phyloP scores from a whole-genome alignment of 805 yeast genomes.

The Metschnikowia santaceciliae region DNA sequence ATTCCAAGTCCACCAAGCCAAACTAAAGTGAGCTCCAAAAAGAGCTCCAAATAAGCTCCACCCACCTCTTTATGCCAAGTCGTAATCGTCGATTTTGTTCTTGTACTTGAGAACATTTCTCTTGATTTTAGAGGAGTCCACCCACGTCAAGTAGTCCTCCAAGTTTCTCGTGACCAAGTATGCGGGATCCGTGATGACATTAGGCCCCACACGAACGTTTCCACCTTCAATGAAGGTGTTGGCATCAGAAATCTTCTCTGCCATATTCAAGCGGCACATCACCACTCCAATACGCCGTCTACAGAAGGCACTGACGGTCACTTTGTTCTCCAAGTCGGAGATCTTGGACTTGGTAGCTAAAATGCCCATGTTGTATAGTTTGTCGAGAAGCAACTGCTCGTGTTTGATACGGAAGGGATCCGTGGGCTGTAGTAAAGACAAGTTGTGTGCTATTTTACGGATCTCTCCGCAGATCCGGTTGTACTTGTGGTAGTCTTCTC shows the following conservation, averaged over 20 bases:
- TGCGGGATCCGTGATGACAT: constrained; percentile 93
- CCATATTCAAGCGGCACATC: constrained; percentile 92
- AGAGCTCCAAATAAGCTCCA: not conserved
- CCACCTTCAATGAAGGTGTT: constrained; percentile 94
- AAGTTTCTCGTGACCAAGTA: constrained; percentile 85
- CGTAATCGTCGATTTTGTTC: constrained; percentile 63
- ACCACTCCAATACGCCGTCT: constrained; percentile 91
- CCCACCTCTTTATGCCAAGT: constrained; percentile 33
- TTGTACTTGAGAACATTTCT: constrained; percentile 82
- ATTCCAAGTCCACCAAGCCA: not conserved
- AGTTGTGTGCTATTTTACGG: constrained; percentile 78
- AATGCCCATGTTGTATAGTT: constrained; percentile 84
- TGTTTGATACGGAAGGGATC: constrained; percentile 87
- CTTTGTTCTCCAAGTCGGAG: constrained; percentile 85
- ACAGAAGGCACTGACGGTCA: constrained; percentile 89
- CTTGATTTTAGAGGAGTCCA: constrained; percentile 91
- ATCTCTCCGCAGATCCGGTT: constrained; percentile 91
- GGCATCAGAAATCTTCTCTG: constrained; percentile 83
- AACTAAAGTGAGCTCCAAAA: not conserved
- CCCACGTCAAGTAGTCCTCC: constrained; percentile 98
- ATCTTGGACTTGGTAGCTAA: constrained; percentile 85
- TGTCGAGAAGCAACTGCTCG: constrained; percentile 83
- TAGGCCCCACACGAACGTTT: constrained; percentile 95
- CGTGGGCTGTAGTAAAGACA: constrained; percentile 78
- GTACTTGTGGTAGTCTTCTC: constrained; percentile 94